Evolutionary conservation across 2,329 filamentous ascomycete species (phyloP).

Genomic region (Sclerotiophoma versabilis): DNA sequence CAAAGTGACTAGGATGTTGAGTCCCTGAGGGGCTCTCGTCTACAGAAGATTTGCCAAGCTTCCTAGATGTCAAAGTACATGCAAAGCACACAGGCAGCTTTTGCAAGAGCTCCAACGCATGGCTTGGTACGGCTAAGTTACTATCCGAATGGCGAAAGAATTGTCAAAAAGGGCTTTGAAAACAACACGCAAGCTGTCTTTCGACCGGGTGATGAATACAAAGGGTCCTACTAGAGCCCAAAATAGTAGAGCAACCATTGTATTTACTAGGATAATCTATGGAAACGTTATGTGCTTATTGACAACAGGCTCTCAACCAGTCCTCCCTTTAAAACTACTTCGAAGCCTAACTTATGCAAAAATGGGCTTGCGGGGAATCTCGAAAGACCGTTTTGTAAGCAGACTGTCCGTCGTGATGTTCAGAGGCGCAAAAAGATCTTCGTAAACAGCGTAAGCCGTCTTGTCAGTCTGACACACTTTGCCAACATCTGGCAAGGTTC

Average conservation of each 20-base stretch:
- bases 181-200: slow-evolving; percentile 41
- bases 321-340: background rate
- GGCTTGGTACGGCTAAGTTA: slow-evolving; percentile 29
- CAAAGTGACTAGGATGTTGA: no score
- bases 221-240: slow-evolving; percentile 20
- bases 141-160: slow-evolving; percentile 20
- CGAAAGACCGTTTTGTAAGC: background rate
- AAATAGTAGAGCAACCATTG: background rate
- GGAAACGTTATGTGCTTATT: background rate
- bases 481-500: slow-evolving; percentile 20
- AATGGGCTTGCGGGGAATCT: background rate
- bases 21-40: no score
- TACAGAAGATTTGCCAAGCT: no score
- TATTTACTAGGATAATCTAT: background rate
- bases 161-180: slow-evolving; percentile 28
- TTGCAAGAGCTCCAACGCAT: slow-evolving; percentile 38
- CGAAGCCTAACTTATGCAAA: background rate
- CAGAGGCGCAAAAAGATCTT: background rate
- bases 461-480: slow-evolving; percentile 21
- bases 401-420: background rate
- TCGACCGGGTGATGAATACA: slow-evolving; percentile 34
- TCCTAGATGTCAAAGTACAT: slow-evolving; percentile 41
- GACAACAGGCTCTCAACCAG: background rate
- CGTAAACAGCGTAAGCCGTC: slow-evolving; percentile 12
- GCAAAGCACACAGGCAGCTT: slow-evolving; percentile 41